These are phyloP conservation scores for Yamadazyma atlantica DNA, from an alignment of 1,139 yeast genomes.

Conservation along the genomic window DNA sequence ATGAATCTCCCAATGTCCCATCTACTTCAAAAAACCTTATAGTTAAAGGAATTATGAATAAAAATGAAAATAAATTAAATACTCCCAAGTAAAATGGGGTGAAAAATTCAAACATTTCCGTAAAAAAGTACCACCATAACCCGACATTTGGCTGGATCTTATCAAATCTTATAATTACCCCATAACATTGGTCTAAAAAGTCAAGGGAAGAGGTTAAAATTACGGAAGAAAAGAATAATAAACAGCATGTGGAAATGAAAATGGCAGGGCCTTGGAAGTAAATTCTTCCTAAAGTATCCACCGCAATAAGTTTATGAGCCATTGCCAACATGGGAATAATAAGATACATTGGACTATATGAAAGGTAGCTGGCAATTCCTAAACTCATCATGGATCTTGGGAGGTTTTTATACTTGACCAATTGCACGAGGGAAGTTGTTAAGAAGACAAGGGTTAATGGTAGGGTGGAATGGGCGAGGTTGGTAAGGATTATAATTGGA, in stretches of 20 bases:
- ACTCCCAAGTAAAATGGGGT: conserved; percentile 79
- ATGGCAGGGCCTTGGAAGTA: conserved; percentile 25
- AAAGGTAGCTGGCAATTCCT: conserved; percentile 64
- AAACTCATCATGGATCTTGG: conserved; percentile 52
- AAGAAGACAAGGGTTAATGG: conserved; percentile 60
- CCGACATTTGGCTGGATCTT: conserved; percentile 87
- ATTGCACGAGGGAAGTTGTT: conserved; percentile 48
- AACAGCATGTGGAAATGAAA: conserved; percentile 25
- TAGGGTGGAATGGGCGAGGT: conserved; percentile 68
- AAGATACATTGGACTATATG: conserved; percentile 60
- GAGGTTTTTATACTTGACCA: conserved; percentile 40
- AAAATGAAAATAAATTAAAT: conserved; percentile 72
- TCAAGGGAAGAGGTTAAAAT: conserved; percentile 34
- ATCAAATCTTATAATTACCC: conserved; percentile 56
- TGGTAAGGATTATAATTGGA: conserved; percentile 71
- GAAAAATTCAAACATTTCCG: conserved; percentile 91
- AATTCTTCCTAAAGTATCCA: conserved; percentile 13
- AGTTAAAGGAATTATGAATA: conserved; percentile 73
- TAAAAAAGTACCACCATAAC: conserved; percentile 97
- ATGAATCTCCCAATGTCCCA: conserved; percentile 42
- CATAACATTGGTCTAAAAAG: conserved; percentile 63
- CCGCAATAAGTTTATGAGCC: conserved; percentile 22
- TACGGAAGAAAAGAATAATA: conserved; percentile 36
- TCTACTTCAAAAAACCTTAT: conserved; percentile 52
- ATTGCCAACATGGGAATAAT: conserved; percentile 53